Conservation (phyloP, 2,329 filamentous ascomycete species). For the Penicillium sumatraense region DNA sequence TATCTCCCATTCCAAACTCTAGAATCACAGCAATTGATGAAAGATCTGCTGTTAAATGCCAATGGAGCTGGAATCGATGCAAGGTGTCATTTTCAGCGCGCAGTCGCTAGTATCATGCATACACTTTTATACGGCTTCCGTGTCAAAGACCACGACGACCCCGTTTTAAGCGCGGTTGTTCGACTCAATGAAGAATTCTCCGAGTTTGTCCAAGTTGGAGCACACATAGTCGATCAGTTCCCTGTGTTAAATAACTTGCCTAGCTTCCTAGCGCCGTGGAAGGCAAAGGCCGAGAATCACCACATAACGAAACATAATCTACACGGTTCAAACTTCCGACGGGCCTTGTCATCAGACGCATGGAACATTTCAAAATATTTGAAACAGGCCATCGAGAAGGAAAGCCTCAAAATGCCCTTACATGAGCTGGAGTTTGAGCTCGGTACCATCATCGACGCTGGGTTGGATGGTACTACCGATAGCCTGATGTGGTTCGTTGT, state of each 20-base stretch:
- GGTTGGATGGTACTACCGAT: not conserved
- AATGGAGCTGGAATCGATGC: conserved; percentile 6
- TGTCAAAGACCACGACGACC: not conserved
- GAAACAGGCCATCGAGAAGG: not conserved
- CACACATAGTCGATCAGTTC: not conserved
- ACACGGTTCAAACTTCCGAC: not conserved
- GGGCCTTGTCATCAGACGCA: not conserved
- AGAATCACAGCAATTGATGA: conserved; percentile 19
- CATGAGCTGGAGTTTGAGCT: not conserved
- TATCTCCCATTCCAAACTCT: conserved; percentile 18
- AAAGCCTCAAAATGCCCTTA: not conserved
- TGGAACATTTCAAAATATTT: not conserved
- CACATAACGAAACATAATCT: not conserved
- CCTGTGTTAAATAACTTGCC: not conserved
- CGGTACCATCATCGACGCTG: not conserved
- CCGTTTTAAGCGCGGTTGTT: not conserved
- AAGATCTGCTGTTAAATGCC: conserved; percentile 10
- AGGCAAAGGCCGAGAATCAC: not conserved
- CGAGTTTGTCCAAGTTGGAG: not conserved
- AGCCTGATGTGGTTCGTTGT: not conserved
- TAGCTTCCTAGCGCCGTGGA: not conserved
- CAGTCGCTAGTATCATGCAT: conserved; percentile 17
- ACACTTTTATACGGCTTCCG: conserved; percentile 28
- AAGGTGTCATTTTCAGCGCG: conserved; percentile 14
- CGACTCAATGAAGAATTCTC: not conserved